Evolutionary conservation across 179 eudicot genomes (phyloP).

Genomic region (Gypsophila paniculata): DNA sequence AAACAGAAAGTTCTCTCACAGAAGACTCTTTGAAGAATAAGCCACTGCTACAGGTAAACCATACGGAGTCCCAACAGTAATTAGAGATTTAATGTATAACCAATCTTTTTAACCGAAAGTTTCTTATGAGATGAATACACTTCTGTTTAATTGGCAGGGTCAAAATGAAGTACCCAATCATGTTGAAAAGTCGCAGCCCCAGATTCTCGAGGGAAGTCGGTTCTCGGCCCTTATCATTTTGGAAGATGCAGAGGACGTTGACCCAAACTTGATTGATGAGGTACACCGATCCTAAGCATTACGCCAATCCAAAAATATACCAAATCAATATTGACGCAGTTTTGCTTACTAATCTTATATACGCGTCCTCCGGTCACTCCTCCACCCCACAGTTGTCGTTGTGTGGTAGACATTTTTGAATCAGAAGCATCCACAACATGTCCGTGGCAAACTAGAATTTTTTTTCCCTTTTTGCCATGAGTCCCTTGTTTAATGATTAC

Average conservation of each 20-base stretch:
- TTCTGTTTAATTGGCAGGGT: slow-evolving; percentile 5
- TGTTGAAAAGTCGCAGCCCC: slow-evolving; percentile 19
- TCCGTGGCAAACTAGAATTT: neutral
- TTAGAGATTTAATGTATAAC: too few relatives aligned
- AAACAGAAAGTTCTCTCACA: slow-evolving; percentile 15
- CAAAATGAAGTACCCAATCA: slow-evolving; percentile 11
- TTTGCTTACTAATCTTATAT: too few relatives aligned
- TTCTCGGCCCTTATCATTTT: slow-evolving; percentile 24
- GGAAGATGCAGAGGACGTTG: slow-evolving; percentile 27
- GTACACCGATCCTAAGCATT: slow-evolving; percentile 21
- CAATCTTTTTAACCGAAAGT: neutral
- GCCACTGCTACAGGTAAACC: slow-evolving; percentile 25
- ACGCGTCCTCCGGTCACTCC: too few relatives aligned
- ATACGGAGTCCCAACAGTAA: too few relatives aligned
- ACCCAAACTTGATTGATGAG: slow-evolving; percentile 25
- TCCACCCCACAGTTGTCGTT: too few relatives aligned
- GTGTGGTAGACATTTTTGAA: too few relatives aligned
- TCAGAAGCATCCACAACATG: too few relatives aligned
- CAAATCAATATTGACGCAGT: too few relatives aligned
- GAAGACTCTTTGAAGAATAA: slow-evolving; percentile 16
- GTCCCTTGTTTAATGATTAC: neutral
- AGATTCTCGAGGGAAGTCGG: slow-evolving; percentile 21
- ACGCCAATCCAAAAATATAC: neutral
- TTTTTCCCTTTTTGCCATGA: neutral
- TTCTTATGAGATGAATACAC: neutral